Percentiles rank a stretch among this genome's conserved stretches.
phyloP scores from a whole-genome alignment of 1,139 yeast genomes.

The Citeromyces siamensis region DNA sequence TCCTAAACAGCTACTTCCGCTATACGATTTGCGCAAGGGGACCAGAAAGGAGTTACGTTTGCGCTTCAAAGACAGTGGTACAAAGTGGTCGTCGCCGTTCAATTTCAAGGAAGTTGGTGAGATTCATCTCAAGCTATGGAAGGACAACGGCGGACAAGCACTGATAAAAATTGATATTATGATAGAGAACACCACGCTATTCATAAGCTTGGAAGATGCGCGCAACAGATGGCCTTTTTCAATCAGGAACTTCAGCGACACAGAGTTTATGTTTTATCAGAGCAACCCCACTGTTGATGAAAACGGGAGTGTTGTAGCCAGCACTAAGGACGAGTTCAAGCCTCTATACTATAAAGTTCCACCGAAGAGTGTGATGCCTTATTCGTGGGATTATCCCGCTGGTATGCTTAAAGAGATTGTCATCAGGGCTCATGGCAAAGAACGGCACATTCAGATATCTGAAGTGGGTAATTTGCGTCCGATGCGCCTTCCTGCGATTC shows the following conservation, averaged over 20 bases:
- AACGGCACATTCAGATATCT: slow-evolving; percentile 71
- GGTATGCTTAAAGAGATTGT: slow-evolving; percentile 76
- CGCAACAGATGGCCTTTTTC: slow-evolving; percentile 86
- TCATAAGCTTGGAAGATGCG: slow-evolving; percentile 64
- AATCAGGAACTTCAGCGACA: slow-evolving; percentile 76
- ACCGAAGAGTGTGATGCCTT: slow-evolving; percentile 92
- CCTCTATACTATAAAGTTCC: slow-evolving; percentile 76
- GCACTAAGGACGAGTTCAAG: slow-evolving; percentile 31
- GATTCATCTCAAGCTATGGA: slow-evolving; percentile 56
- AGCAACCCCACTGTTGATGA: slow-evolving; percentile 71
- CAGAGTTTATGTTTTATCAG: slow-evolving; percentile 78
- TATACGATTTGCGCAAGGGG: slow-evolving; percentile 45
- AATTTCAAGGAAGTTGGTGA: slow-evolving; percentile 77
- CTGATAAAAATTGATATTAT: slow-evolving; percentile 62
- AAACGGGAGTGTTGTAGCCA: slow-evolving; percentile 41
- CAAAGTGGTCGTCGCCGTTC: slow-evolving; percentile 85
- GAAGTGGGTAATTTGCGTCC: slow-evolving; percentile 91
- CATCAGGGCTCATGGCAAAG: slow-evolving; percentile 59
- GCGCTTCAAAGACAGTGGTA: slow-evolving; percentile 44
- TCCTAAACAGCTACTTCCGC: slow-evolving; percentile 42
- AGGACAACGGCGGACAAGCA: slow-evolving; percentile 29
- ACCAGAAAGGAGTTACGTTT: slow-evolving; percentile 42
- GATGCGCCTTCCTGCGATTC: slow-evolving; percentile 54
- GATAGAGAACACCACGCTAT: slow-evolving; percentile 72
- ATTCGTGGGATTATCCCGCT: slow-evolving; percentile 96